phyloP scores from a whole-genome alignment of 2,329 filamentous ascomycete species.

The Decorospora gaudefroyi region DNA sequence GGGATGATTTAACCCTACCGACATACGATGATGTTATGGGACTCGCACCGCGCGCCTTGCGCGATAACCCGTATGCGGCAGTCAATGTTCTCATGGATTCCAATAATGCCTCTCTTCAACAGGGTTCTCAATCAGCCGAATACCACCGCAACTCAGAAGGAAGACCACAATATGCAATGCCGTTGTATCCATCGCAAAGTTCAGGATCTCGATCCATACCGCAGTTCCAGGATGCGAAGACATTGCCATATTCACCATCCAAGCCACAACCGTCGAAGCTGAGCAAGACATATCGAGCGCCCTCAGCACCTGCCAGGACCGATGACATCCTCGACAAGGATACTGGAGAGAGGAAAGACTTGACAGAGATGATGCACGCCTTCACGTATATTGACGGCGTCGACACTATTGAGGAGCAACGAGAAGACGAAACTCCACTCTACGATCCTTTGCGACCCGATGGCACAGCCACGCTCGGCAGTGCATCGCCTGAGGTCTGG shows the following conservation, averaged over 20 bases:
- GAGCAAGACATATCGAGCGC: conserved; percentile 29
- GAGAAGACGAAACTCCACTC: conserved; percentile 14
- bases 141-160: conserved; percentile 36
- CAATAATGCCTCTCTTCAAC: conserved; percentile 6
- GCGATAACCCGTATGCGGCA: conserved; percentile 28
- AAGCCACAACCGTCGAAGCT: conserved; percentile 26
- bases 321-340: conserved; percentile 39
- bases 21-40: conserved; percentile 18
- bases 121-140: conserved; percentile 14
- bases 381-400: conserved; percentile 34
- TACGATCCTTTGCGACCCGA: conserved; percentile 33
- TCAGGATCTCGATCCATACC: conserved; percentile 25
- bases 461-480: conserved; percentile 29
- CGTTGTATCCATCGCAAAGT: conserved; percentile 24
- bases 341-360: conserved; percentile 39
- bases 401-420: conserved; percentile 29
- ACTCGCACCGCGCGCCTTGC: conserved; percentile 12
- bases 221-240: conserved; percentile 15
- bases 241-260: conserved; percentile 1
- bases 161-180: conserved; percentile 27
- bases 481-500: conserved; percentile 35
- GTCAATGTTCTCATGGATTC: conserved; percentile 4
- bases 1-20: conserved; percentile 12
- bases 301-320: conserved; percentile 14
- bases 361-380: conserved; percentile 44